Conservation (phyloP, 2,329 filamentous ascomycete genomes). For the Fusarium tricinctum region DNA sequence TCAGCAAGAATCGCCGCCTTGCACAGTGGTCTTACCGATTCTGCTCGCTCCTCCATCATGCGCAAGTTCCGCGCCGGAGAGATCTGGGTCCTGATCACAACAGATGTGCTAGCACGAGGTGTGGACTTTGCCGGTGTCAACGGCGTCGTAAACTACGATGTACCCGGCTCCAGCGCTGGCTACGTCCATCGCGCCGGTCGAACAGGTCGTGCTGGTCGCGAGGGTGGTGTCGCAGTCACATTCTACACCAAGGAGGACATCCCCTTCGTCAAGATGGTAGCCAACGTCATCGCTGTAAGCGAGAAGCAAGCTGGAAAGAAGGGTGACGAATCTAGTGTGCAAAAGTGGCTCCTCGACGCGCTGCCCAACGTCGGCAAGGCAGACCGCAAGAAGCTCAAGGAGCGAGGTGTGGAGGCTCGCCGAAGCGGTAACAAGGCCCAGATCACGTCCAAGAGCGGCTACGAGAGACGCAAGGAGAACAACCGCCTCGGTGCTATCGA, state of each 20-base stretch:
- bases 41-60: slow-evolving; percentile 84
- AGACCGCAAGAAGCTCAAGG: slow-evolving; percentile 85
- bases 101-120: slow-evolving; percentile 90
- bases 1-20: slow-evolving; percentile 88
- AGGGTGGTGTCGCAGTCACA: slow-evolving; percentile 91
- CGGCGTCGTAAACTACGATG: slow-evolving; percentile 97
- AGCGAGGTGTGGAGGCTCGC: slow-evolving; percentile 82
- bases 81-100: slow-evolving; percentile 97
- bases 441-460: slow-evolving; percentile 88
- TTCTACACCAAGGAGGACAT: slow-evolving; percentile 97
- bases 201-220: slow-evolving; percentile 88
- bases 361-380: slow-evolving; percentile 87
- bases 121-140: slow-evolving; percentile 97
- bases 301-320: slow-evolving; percentile 76
- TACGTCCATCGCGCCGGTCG: slow-evolving; percentile 96
- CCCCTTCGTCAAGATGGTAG: slow-evolving; percentile 87
- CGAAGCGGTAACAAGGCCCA: slow-evolving; percentile 63
- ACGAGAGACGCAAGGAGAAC: slow-evolving; percentile 77
- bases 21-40: slow-evolving; percentile 86
- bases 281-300: slow-evolving; percentile 89
- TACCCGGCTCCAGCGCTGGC: slow-evolving; percentile 87
- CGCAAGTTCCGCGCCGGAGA: slow-evolving; percentile 90
- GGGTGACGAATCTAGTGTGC: slow-evolving; percentile 71
- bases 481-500: slow-evolving; percentile 74
- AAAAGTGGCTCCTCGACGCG: slow-evolving; percentile 89